Conservation (phyloP, 1,284 basidiomycete species). For the Mycena sp. region DNA sequence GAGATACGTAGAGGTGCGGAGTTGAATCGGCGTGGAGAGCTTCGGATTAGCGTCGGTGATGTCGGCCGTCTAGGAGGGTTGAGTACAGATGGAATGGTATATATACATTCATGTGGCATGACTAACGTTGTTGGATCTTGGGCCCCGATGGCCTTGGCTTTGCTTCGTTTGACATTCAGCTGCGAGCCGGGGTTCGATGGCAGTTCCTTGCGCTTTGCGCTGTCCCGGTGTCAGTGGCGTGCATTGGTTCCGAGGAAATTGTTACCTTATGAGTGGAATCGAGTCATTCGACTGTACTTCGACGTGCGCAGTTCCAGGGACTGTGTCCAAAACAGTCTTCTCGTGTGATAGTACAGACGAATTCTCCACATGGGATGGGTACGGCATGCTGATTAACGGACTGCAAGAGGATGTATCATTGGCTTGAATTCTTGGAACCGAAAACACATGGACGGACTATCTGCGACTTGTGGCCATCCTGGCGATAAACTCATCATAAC, state of each 20-base stretch:
- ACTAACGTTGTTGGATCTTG: conserved; percentile 3
- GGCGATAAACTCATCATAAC: conserved; percentile 45
- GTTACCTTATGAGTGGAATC: not conserved
- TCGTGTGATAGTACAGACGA: not conserved
- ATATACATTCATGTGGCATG: not conserved
- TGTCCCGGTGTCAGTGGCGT: conserved; percentile 1
- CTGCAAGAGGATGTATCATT: not conserved
- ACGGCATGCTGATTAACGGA: conserved; percentile 1
- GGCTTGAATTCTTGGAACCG: too few relatives aligned
- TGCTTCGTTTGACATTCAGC: not conserved
- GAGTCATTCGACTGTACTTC: not conserved
- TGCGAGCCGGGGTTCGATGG: not conserved
- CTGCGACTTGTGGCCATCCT: conserved; percentile 14
- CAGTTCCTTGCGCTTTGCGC: conserved; percentile 6
- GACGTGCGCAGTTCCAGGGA: not conserved
- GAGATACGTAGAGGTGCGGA: not conserved
- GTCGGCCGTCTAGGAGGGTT: not conserved
- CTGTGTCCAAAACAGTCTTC: not conserved
- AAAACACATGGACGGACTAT: not conserved
- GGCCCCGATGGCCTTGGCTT: not conserved
- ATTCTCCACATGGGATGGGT: not conserved
- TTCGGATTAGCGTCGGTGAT: not conserved
- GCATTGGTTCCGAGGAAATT: not conserved
- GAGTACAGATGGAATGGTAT: not conserved
- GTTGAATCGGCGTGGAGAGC: not conserved